Base-by-base conservation (phyloP, 331 rosid species). In the Acacia pycnantha region DNA sequence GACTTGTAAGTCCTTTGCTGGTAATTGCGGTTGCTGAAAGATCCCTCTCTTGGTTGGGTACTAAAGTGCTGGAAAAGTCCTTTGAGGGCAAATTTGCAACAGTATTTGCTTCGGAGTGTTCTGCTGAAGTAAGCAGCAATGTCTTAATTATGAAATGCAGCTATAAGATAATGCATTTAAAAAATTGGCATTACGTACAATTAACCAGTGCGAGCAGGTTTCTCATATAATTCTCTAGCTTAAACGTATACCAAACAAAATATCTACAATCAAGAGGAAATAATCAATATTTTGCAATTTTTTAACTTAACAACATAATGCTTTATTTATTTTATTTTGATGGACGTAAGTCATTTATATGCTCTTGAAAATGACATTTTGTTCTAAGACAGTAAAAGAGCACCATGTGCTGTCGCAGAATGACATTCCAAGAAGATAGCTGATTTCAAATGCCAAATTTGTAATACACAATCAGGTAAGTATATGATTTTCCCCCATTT, bases 101-200 rank as follows among this genome's bases (percentile, higher is more conserved):
- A 73, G 27, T 76, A 82, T 29, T 82, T 82, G 61, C 78, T 78
- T 81, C 79, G 69, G 26, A 37, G 66, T 31, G 74, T 64, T 61
- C 50, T 31, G 27, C 44, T 26, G 27, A 54, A 82, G 62, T 56
- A 27, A 82, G 88, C 62, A 41, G 5, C 61, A 66, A 70, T 14
- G 47, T 41, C 21, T 69, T 15, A 27, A 70, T 59, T 47, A 84
- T 51, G 29, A 70, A 82, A 81, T 75, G 81, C 47, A 78, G n/a
- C n/a, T 54, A 66, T 22, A 37, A 43, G 53, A 72, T 71, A 79
- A 51, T 21, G 15, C 4, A 35, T 37, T 37, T 21, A 29, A 65
- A 82, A 79, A 79, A 40, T n/a, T 16, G 44, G 43, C 47, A 22
- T 41, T 50, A 68, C 69, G 51, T 15, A 35, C 51, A 72, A 64